phyloP scores from a whole-genome alignment of 1,284 basidiomycete species.

The Gomphus sp. region DNA sequence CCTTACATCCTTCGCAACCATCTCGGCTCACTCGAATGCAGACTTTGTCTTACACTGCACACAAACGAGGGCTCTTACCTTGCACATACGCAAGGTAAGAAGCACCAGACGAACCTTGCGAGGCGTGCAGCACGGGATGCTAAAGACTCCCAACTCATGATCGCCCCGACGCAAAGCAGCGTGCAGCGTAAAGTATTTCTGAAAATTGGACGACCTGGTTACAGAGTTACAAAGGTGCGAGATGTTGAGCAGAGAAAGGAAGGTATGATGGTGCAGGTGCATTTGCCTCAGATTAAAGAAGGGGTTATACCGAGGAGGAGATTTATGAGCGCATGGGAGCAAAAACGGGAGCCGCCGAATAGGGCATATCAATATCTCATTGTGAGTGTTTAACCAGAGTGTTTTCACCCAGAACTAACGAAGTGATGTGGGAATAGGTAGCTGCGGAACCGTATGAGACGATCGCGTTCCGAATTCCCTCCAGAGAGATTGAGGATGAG shows the following conservation, averaged over 20 bases:
- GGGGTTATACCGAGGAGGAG: constrained; percentile 81
- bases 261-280: constrained; percentile 95
- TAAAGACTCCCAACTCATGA: constrained; percentile 84
- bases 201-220: constrained; percentile 95
- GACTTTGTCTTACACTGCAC: constrained; percentile 94
- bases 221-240: constrained; percentile 84
- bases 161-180: constrained; percentile 61
- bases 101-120: constrained; percentile 98
- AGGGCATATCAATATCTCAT: constrained; percentile 96
- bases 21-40: constrained; percentile 94
- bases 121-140: constrained; percentile 92
- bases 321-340: constrained; percentile 99
- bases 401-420: constrained; percentile 6
- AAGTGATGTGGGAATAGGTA: constrained; percentile 45
- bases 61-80: constrained; percentile 99
- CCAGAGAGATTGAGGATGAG: constrained; percentile 95
- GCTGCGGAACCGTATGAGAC: constrained; percentile 99
- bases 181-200: constrained; percentile 90
- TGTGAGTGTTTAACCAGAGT: constrained; percentile 40
- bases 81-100: constrained; percentile 98
- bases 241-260: constrained; percentile 73
- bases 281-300: constrained; percentile 89
- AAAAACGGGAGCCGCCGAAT: constrained; percentile 91
- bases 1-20: constrained; percentile 99
- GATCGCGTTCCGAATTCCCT: constrained; percentile 95